phyloP scores from a whole-genome alignment of 2,329 filamentous ascomycete genomes.

The Trichoderma afroharzianum region DNA sequence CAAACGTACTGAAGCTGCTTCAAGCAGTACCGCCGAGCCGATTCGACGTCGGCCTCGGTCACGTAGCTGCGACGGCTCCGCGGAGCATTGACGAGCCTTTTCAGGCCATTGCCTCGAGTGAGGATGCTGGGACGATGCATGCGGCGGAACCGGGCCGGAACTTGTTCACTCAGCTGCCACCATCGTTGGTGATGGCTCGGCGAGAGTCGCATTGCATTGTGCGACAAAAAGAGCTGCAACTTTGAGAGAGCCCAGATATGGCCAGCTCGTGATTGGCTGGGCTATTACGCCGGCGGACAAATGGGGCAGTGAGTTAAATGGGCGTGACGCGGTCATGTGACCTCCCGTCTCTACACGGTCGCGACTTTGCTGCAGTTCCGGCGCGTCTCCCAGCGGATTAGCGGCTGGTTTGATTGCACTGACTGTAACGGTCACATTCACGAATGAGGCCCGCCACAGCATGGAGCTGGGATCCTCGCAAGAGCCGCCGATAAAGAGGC shows the following conservation, averaged over 20 bases:
- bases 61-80: slow-evolving; percentile 36
- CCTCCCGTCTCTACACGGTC: slow-evolving; percentile 31
- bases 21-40: slow-evolving; percentile 52
- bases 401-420: background rate
- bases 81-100: slow-evolving; percentile 31
- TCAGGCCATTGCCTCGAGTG: slow-evolving; percentile 36
- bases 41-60: slow-evolving; percentile 49
- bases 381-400: slow-evolving; percentile 39
- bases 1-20: slow-evolving; percentile 46
- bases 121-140: slow-evolving; percentile 38
- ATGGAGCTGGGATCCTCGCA: slow-evolving; percentile 38
- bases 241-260: slow-evolving; percentile 2
- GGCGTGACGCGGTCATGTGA: slow-evolving; percentile 39
- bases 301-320: slow-evolving; percentile 2
- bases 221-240: background rate
- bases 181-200: slow-evolving; percentile 10
- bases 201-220: slow-evolving; percentile 11
- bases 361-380: slow-evolving; percentile 13
- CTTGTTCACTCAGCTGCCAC: background rate
- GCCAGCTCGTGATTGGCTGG: background rate
- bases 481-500: slow-evolving; percentile 45
- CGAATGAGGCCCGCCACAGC: slow-evolving; percentile 14
- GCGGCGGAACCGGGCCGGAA: slow-evolving; percentile 13
- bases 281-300: slow-evolving; percentile 12
- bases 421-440: background rate